Percentiles rank a stretch among this genome's conserved stretches.
Evolutionary conservation across 106 monocot species (phyloP).

Genomic region (Allium sativum): DNA sequence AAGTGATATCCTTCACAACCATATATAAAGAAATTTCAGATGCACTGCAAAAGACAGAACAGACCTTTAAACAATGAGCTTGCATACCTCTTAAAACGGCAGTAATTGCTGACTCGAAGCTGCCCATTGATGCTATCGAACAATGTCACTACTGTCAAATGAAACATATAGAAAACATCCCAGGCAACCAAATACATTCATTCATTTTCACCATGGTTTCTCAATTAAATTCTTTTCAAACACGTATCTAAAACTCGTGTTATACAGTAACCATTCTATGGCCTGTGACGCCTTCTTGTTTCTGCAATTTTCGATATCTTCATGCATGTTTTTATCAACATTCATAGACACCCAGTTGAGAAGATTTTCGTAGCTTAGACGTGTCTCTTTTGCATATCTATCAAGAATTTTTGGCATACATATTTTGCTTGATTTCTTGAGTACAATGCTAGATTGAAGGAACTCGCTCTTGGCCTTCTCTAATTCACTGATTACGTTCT

Average conservation of each 20-base stretch:
- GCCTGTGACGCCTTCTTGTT: slow-evolving; percentile 42
- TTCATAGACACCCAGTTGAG: slow-evolving; percentile 42
- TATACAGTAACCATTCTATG: slow-evolving; percentile 64
- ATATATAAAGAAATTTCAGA: no score
- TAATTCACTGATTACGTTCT: slow-evolving; percentile 49
- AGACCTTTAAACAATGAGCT: no score
- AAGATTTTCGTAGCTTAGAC: slow-evolving; percentile 31
- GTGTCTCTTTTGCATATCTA: slow-evolving; percentile 45
- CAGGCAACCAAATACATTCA: no score
- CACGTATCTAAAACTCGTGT: slow-evolving; percentile 48
- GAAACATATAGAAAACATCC: no score
- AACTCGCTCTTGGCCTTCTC: slow-evolving; percentile 62
- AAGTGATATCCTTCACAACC: no score
- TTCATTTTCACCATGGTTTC: slow-evolving; percentile 20
- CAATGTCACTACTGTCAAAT: no score
- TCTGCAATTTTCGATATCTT: slow-evolving; percentile 25
- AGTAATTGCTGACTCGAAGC: no score
- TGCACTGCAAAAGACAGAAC: no score
- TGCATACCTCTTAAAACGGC: no score
- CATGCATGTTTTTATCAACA: slow-evolving; percentile 33
- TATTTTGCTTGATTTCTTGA: slow-evolving; percentile 58
- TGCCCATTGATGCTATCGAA: no score
- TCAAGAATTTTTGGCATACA: slow-evolving; percentile 59
- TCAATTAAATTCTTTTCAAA: slow-evolving; percentile 32
- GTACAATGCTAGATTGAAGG: slow-evolving; percentile 46